Conservation (phyloP, 179 eudicot genomes). For the Silene coronaria region DNA sequence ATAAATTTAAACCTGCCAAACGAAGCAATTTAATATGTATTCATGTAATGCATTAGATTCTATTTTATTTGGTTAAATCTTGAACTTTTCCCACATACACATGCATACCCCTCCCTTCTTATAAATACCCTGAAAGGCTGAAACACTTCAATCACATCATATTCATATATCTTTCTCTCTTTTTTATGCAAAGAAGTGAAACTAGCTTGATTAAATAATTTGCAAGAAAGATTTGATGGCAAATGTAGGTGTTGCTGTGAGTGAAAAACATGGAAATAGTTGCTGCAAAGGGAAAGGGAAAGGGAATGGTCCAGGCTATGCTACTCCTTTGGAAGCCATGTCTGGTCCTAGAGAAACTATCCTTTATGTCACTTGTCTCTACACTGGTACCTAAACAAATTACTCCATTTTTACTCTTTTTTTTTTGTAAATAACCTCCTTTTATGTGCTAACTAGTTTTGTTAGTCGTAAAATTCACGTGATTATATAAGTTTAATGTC, state of each 20-base stretch:
- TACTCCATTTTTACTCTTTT: neutral
- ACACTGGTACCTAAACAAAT: constrained; percentile 74
- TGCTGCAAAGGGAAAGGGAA: constrained; percentile 37
- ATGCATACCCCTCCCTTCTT: neutral
- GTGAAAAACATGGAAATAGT: constrained; percentile 24
- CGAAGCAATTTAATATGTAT: neutral
- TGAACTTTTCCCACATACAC: constrained; percentile 7
- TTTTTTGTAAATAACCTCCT: too few species aligned
- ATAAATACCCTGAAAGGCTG: neutral
- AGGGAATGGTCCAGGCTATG: constrained; percentile 95
- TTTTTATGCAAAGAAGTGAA: neutral
- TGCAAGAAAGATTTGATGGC: constrained; percentile 25
- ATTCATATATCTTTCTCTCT: neutral
- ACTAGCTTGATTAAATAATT: neutral
- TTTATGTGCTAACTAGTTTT: too few species aligned
- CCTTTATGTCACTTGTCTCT: constrained; percentile 79
- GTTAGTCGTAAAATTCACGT: too few species aligned
- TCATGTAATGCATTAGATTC: neutral
- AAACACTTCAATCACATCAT: neutral
- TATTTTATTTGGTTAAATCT: neutral
- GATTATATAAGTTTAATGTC: too few species aligned
- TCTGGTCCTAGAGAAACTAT: constrained; percentile 72
- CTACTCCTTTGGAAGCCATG: constrained; percentile 82
- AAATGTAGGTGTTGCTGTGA: constrained; percentile 38
- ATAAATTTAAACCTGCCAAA: neutral